phyloP scores from a whole-genome alignment of 345 rosid genomes.

The Psidium guajava region DNA sequence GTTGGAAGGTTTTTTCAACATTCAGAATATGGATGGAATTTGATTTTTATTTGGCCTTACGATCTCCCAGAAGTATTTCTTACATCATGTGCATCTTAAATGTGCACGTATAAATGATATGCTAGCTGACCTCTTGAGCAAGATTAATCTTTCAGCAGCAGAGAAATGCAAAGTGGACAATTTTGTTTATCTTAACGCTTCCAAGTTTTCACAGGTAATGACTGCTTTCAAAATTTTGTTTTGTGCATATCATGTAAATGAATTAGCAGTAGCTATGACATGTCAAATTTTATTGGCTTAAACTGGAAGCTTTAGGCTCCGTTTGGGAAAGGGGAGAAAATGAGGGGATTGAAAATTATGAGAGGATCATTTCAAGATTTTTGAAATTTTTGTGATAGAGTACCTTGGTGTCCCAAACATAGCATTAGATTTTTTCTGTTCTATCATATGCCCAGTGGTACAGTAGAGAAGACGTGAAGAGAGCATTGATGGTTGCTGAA shows the following conservation, averaged over 20 bases:
- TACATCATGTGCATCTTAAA: not conserved
- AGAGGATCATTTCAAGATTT: not conserved
- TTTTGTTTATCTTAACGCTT: no score
- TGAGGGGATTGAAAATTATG: not conserved
- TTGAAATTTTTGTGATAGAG: not conserved
- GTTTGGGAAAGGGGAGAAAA: no score
- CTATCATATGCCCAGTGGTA: slow-evolving; percentile 81
- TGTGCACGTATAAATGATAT: not conserved
- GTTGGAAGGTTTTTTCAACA: slow-evolving; percentile 55
- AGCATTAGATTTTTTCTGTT: not conserved
- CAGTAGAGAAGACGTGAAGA: slow-evolving; percentile 69
- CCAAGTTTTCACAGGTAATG: no score
- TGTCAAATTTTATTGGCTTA: no score
- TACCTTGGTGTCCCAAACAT: not conserved
- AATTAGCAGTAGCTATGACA: no score
- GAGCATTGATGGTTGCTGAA: slow-evolving; percentile 63
- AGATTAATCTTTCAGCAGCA: no score
- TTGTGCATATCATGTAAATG: no score
- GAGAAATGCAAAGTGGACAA: no score
- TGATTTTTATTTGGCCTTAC: not conserved
- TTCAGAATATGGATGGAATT: not conserved
- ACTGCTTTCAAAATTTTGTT: no score
- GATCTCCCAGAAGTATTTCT: not conserved
- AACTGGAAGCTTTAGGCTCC: no score
- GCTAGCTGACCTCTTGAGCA: no score